Conservation (phyloP, 139 green algal genomes). For the Picochlorum sp. region DNA sequence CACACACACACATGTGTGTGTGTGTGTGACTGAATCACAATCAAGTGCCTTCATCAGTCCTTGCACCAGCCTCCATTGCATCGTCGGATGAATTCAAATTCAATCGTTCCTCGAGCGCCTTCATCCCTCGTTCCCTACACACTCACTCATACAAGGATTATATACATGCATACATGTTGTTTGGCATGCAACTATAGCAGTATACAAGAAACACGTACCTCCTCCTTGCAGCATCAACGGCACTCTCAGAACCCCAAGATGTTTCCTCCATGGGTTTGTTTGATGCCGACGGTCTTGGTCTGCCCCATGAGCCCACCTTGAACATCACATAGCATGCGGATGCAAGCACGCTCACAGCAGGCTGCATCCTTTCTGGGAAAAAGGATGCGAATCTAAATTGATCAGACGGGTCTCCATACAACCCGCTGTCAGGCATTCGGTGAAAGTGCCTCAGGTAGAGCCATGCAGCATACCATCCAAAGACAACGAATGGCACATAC, state of each 20-base stretch:
- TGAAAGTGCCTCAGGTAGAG: constrained; percentile 79
- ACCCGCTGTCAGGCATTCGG: constrained; percentile 1
- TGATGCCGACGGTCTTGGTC: neutral
- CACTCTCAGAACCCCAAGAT: neutral
- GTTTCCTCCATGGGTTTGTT: neutral
- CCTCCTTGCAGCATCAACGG: neutral
- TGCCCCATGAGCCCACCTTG: constrained; percentile 6
- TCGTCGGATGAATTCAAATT: neutral
- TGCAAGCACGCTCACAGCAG: constrained; percentile 41
- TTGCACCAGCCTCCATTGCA: neutral
- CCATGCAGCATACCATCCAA: constrained; percentile 73
- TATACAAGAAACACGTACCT: too few relatives aligned
- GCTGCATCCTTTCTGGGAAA: constrained; percentile 58
- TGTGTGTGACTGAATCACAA: too few relatives aligned
- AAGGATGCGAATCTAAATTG: constrained; percentile 83
- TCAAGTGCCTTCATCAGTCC: too few relatives aligned
- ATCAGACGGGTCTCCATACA: constrained; percentile 63
- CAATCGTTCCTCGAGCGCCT: constrained; percentile 63
- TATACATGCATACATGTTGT: too few relatives aligned
- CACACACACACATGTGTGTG: too few relatives aligned
- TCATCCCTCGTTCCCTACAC: constrained; percentile 63
- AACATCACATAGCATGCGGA: constrained; percentile 31
- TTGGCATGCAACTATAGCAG: too few relatives aligned
- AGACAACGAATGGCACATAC: constrained; percentile 61
- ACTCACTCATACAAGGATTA: neutral